Evolutionary conservation across 768 basidiomycete species (phyloP).

Genomic region (Ramaria rubella): DNA sequence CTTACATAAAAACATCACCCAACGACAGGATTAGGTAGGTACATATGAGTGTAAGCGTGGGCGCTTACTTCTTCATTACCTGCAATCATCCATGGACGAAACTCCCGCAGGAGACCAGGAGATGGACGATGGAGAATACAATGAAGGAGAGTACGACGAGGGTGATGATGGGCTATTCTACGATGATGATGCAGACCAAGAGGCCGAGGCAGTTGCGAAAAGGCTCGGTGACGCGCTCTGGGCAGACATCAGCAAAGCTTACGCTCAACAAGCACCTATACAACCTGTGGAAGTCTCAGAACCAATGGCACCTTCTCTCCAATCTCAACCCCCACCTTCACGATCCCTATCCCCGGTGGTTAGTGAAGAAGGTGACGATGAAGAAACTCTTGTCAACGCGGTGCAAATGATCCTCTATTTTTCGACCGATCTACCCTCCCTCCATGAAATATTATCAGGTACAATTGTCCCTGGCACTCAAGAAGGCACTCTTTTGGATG

Average conservation of each 20-base stretch:
- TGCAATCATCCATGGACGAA: too few species aligned
- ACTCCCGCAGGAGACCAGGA: background rate
- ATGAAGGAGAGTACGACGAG: conserved; percentile 46
- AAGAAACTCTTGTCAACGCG: conserved; percentile 8
- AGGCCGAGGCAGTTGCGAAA: conserved; percentile 69
- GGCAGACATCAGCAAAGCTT: conserved; percentile 67
- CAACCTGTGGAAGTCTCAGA: conserved; percentile 22
- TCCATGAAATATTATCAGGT: conserved; percentile 46
- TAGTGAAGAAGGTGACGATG: conserved; percentile 5
- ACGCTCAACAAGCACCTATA: conserved; percentile 31
- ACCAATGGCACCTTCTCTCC: background rate
- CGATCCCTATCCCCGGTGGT: conserved; percentile 3
- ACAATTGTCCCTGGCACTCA: conserved; percentile 42
- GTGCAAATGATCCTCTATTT: conserved; percentile 47
- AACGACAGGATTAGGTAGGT: too few species aligned
- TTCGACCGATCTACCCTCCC: conserved; percentile 49
- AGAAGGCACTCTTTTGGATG: conserved; percentile 48
- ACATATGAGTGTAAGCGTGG: too few species aligned
- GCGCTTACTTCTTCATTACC: too few species aligned
- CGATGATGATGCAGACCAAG: conserved; percentile 54
- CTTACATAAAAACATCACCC: too few species aligned
- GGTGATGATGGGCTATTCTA: conserved; percentile 26
- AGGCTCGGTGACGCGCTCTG: conserved; percentile 69
- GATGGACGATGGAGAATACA: conserved; percentile 5
- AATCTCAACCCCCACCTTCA: conserved; percentile 2